Evolutionary conservation across 768 basidiomycete genomes (phyloP).

Genomic region (Trametes cubensis): DNA sequence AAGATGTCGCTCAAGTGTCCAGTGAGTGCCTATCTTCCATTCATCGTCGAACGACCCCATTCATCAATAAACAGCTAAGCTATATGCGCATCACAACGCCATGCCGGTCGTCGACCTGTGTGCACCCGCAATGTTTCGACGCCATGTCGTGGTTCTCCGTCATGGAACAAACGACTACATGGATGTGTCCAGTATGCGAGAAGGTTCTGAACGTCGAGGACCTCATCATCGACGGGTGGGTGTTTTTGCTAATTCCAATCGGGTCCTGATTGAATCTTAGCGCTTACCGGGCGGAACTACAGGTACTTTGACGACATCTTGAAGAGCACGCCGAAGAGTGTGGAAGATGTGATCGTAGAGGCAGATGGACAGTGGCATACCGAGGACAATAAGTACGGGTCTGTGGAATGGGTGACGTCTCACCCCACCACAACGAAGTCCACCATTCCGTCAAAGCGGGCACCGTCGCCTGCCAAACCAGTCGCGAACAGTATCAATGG

Average conservation of each 20-base stretch:
- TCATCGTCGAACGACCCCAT: neutral
- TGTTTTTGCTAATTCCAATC: constrained; percentile 2
- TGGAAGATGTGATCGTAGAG: constrained; percentile 94
- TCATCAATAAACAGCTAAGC: constrained; percentile 57
- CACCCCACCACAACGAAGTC: constrained; percentile 41
- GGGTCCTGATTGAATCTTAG: neutral
- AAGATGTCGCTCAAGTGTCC: constrained; percentile 94
- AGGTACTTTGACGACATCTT: constrained; percentile 92
- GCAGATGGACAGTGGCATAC: constrained; percentile 97
- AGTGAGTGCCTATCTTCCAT: constrained; percentile 49
- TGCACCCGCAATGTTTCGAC: constrained; percentile 95
- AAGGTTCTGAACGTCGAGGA: constrained; percentile 75
- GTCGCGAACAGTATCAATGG: constrained; percentile 32
- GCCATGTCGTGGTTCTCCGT: constrained; percentile 91
- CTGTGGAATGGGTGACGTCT: constrained; percentile 64
- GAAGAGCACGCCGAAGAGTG: constrained; percentile 69
- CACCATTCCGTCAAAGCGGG: constrained; percentile 14
- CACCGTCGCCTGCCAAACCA: constrained; percentile 29
- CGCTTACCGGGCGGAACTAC: constrained; percentile 3
- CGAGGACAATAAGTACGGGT: constrained; percentile 81
- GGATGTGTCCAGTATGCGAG: constrained; percentile 94
- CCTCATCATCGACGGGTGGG: constrained; percentile 89
- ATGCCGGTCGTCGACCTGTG: constrained; percentile 83
- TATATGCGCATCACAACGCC: constrained; percentile 85
- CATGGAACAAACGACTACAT: constrained; percentile 96